Evolutionary conservation across 139 green algal genomes (phyloP), one percentile per base, ranked within the genome.

Genomic region (Pseudopediastrum boryanum): DNA sequence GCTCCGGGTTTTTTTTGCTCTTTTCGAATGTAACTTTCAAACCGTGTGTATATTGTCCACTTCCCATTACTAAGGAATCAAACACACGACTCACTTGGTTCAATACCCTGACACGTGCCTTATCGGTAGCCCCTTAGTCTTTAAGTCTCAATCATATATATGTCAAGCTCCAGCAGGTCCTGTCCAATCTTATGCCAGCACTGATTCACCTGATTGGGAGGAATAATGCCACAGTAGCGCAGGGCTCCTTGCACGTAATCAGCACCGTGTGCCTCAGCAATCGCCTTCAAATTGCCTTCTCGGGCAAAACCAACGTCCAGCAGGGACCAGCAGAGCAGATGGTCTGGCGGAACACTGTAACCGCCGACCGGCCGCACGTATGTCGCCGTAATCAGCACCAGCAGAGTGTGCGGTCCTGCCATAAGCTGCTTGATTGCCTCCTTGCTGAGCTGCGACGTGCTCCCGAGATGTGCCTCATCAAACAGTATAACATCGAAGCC

Each of bases 401-500:
- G 25, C 27, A 29, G 25, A 6, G 61, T 70, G 61, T 70, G 61
- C 9, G 23, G 23, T 13, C 61, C 61, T 2, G 61, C 61, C 61
- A 44, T 39, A 16, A 70, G 27, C 0, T 19, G 25, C 61, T 70
- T 16, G 25, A 70, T 39, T 44, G 61, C 61, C 12, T 25, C 25
- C 27, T 42, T 41, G 25, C 61, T 70, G n/a, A 41, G 61, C 9
- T 9, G 19, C 31, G 61, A 70, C 8, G 61, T 39, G n/a, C 61
- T 70, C 35, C 61, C 61, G 13, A 70, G 25, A 70, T 70, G 61
- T 39, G 61, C 61, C 31, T 70, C 61, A 42, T 70, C 61, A 70
- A 70, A 70, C 61, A 70, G 61, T 12, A 70, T 70, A 36, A 70
- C 44, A 29, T 70, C 61, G 44, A 70, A 70, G 21, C 61, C 61